Conservation (phyloP, 139 green algal species). For the Chlamydomonas sphaeroides region DNA sequence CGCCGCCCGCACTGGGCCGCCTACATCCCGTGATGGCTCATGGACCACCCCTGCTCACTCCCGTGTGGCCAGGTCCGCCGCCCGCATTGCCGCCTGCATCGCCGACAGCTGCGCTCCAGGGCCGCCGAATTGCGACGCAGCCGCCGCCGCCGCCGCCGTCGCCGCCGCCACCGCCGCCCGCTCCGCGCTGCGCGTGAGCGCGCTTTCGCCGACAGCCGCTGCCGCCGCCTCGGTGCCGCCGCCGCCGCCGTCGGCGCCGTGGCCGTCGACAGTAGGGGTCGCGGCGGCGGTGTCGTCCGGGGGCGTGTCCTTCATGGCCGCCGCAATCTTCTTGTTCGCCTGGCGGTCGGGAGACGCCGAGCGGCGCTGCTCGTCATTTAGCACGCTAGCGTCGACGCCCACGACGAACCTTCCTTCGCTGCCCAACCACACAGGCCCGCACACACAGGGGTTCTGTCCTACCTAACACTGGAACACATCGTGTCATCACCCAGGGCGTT, state of each 20-base stretch:
- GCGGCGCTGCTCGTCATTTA: too few species aligned
- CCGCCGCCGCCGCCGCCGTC: conserved; percentile 11
- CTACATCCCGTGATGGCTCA: neutral
- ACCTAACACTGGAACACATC: too few species aligned
- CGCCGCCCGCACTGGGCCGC: too few species aligned
- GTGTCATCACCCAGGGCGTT: too few species aligned
- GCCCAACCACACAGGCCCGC: too few species aligned
- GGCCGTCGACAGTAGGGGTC: too few species aligned
- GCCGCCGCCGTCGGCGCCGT: neutral
- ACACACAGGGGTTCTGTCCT: too few species aligned
- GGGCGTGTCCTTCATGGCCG: neutral
- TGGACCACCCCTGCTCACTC: neutral
- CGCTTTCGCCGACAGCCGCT: neutral
- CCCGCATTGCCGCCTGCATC: conserved; percentile 7
- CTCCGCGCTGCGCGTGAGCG: neutral
- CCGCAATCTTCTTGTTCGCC: conserved; percentile 19
- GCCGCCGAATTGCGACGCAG: conserved; percentile 1
- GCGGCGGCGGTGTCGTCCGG: neutral
- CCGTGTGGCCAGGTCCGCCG: conserved; percentile 11
- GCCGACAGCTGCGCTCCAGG: conserved; percentile 7
- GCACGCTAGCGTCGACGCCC: too few species aligned
- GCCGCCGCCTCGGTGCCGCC: neutral
- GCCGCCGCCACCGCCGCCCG: conserved; percentile 23
- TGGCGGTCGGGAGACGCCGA: too few species aligned
- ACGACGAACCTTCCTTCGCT: too few species aligned